phyloP scores from a whole-genome alignment of 768 basidiomycete genomes.

The Calocybe cyanea region DNA sequence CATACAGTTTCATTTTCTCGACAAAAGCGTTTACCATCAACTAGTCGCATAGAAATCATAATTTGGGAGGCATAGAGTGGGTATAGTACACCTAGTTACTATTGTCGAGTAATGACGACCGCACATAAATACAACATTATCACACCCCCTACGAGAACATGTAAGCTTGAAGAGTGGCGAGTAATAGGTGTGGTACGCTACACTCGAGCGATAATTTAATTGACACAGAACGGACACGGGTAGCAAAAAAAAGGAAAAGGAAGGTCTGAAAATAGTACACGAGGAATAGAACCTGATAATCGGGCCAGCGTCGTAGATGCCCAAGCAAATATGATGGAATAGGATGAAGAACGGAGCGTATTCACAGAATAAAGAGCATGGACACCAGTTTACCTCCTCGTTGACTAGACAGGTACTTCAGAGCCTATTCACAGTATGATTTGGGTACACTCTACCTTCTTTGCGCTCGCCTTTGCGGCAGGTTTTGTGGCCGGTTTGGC shows the following conservation, averaged over 20 bases:
- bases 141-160: conserved; percentile 6
- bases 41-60: not conserved
- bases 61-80: not conserved
- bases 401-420: no score
- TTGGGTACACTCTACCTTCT: conserved; percentile 30
- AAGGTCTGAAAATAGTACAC: conserved; percentile 8
- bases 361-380: conserved; percentile 6
- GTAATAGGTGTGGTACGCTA: conserved; percentile 13
- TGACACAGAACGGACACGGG: conserved; percentile 28
- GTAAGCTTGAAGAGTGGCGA: conserved; percentile 16
- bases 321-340: not conserved
- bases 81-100: not conserved
- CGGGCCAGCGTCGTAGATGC: conserved; percentile 5
- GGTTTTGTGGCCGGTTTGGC: conserved; percentile 23
- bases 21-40: not conserved
- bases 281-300: conserved; percentile 1
- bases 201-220: conserved; percentile 36
- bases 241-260: conserved; percentile 3
- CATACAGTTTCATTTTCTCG: not conserved
- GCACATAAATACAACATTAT: conserved; percentile 12
- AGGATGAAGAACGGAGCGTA: conserved; percentile 1
- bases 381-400: conserved; percentile 17
- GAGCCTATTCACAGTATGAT: not conserved
- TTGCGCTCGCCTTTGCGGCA: conserved; percentile 24
- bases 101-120: not conserved